Conservation (phyloP, 768 basidiomycete species). For the Boletus edulis region DNA sequence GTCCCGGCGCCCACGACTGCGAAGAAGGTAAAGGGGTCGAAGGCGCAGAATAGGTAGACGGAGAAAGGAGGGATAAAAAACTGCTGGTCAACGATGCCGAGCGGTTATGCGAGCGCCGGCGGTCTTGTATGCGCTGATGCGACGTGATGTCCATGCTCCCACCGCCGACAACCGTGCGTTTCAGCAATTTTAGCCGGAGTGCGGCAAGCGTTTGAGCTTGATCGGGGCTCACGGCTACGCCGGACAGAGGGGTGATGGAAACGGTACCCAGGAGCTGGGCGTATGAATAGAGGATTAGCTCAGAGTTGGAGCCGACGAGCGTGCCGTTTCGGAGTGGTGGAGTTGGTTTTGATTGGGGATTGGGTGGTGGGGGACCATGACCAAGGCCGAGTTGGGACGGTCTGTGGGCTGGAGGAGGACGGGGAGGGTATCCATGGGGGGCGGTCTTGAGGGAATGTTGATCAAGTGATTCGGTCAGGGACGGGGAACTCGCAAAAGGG, state of each 20-base stretch:
- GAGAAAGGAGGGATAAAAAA: constrained; percentile 46
- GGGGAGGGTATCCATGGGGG: constrained; percentile 37
- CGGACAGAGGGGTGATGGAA: constrained; percentile 50
- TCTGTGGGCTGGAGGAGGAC: constrained; percentile 24
- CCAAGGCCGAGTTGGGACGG: constrained; percentile 48
- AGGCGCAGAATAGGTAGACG: constrained; percentile 31
- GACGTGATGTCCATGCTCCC: constrained; percentile 79
- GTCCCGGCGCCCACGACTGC: constrained; percentile 22
- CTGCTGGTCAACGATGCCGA: constrained; percentile 53
- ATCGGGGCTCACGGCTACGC: constrained; percentile 39
- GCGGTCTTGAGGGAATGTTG: constrained; percentile 22
- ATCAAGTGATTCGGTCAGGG: constrained; percentile 28
- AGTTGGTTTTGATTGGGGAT: constrained; percentile 12
- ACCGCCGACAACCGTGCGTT: constrained; percentile 47
- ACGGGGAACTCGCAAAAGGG: constrained; percentile 29
- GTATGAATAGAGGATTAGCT: constrained; percentile 82
- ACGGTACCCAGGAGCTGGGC: constrained; percentile 75
- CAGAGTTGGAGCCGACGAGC: constrained; percentile 50
- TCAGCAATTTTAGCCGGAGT: constrained; percentile 51
- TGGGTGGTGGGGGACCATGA: constrained; percentile 34
- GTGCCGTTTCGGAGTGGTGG: constrained; percentile 38
- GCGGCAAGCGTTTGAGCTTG: constrained; percentile 44
- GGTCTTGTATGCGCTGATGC: constrained; percentile 21
- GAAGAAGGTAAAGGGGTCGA: constrained; percentile 22
- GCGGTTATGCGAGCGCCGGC: constrained; percentile 42